Percentiles rank a stretch among this genome's conserved stretches.
Conservation (phyloP, 805 yeast species). For the Suhomyces sp. region DNA sequence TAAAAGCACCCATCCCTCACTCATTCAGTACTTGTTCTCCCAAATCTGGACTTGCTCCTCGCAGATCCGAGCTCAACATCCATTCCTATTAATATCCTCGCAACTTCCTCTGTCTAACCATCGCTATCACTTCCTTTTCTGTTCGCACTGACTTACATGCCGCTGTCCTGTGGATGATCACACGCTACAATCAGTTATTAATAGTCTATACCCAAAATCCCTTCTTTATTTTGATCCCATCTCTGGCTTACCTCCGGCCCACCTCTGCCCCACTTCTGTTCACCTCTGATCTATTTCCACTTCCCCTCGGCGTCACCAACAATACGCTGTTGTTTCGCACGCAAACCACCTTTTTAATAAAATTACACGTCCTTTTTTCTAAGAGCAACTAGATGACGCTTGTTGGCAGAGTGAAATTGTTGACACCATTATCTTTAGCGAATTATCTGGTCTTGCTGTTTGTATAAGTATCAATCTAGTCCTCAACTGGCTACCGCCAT, state of each 20-base stretch:
- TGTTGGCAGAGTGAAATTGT: neutral
- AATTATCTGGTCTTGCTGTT: neutral
- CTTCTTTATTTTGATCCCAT: no score
- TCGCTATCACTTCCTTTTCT: neutral
- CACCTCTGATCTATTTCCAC: neutral
- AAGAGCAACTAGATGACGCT: conserved; percentile 4
- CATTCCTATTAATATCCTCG: neutral
- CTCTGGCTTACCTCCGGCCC: no score
- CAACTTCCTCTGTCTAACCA: neutral
- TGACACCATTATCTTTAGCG: neutral
- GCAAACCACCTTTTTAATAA: conserved; percentile 1
- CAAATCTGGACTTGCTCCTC: neutral
- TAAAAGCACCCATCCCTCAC: neutral
- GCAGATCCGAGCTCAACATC: neutral
- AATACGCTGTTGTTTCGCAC: neutral
- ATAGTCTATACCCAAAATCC: no score
- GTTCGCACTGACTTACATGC: no score
- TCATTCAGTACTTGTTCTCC: neutral
- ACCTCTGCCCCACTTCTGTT: neutral
- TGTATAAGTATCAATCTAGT: neutral
- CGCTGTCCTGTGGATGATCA: no score
- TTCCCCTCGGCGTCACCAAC: neutral
- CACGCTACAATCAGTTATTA: no score
- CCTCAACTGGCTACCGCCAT: neutral
- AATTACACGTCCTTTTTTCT: conserved; percentile 4